Base-by-base conservation (phyloP, 1,139 yeast species). In the Geotrichum aggregatum region DNA sequence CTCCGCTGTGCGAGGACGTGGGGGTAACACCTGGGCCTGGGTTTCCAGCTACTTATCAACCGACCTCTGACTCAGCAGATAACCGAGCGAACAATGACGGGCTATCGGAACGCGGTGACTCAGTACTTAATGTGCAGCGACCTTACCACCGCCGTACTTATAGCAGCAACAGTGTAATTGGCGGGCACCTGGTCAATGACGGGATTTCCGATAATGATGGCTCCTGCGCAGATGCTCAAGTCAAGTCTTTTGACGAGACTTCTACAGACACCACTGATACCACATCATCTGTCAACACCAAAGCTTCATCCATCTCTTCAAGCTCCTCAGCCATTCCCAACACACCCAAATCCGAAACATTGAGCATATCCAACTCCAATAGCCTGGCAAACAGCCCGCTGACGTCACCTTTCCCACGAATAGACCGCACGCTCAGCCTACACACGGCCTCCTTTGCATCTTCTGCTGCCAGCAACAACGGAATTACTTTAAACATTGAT, bases 401-500 rank as follows among this genome's bases (percentile, higher is more conserved):
- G 16, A 48, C 50, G 18, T 52, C 55, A 18, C 52, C 55, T 3
- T 41, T 42, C 11, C 41, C 52, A 21, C 47, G 33, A 40, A 31
- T 18, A 8, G 48, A 36, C 24, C 40, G 38, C 34, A 43, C 31
- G 38, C 40, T 43, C 30, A 40, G 48, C 11, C 41, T 44, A 31
- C 48, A 30, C 14, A 35, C 31, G 3, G 24, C 48, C 13, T 44
- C 48, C 13, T 44, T 44, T n/a, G 38, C 42, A 21, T 38, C 48
- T 13, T 24, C 40, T n/a, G 30, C 48, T 16, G 52, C 39, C 8
- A 34, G 18, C 36, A 34, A 34, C 18, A 34, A 8, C 16, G 56
- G 56, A 13, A 53, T 55, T 49, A 74, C 79, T 26, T 74, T 87
- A 43, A 88, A 89, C 66, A 78, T 92, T 52, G 98, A 92, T 69